phyloP scores from a whole-genome alignment of 192 early-diverging fungal species.

The Linnemannia exigua region DNA sequence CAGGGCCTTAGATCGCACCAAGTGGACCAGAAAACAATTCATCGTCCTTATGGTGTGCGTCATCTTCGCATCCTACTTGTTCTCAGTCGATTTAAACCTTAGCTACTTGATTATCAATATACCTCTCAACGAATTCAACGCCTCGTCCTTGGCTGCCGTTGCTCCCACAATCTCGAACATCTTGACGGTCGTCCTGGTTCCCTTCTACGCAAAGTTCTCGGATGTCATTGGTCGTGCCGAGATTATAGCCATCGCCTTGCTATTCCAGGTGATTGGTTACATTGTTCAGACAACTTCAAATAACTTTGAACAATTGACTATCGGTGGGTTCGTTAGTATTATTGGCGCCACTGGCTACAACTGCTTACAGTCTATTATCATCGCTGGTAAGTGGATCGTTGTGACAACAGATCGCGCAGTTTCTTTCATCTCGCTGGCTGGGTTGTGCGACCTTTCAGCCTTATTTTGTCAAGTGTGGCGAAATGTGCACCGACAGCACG shows the following conservation, averaged over 20 bases:
- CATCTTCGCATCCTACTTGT: conserved; percentile 3
- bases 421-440: neutral
- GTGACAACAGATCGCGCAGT: neutral
- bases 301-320: conserved; percentile 6
- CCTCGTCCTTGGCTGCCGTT: conserved; percentile 3
- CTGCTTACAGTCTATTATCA: neutral
- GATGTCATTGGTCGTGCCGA: conserved; percentile 21
- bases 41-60: neutral
- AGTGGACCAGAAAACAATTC: conserved; percentile 11
- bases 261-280: conserved; percentile 8
- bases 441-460: neutral
- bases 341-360: conserved; percentile 6
- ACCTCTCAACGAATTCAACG: neutral
- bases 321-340: neutral
- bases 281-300: conserved; percentile 11
- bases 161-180: conserved; percentile 12
- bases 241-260: conserved; percentile 10
- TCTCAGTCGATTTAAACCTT: conserved; percentile 2
- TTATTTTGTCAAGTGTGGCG: neutral
- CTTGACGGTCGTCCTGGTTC: conserved; percentile 10
- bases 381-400: conserved; percentile 14
- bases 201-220: conserved; percentile 21
- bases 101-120: neutral
- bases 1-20: neutral
- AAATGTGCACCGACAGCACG: neutral